Base-by-base conservation (phyloP, 1,284 basidiomycete genomes). In the Stereum hirsutum region DNA sequence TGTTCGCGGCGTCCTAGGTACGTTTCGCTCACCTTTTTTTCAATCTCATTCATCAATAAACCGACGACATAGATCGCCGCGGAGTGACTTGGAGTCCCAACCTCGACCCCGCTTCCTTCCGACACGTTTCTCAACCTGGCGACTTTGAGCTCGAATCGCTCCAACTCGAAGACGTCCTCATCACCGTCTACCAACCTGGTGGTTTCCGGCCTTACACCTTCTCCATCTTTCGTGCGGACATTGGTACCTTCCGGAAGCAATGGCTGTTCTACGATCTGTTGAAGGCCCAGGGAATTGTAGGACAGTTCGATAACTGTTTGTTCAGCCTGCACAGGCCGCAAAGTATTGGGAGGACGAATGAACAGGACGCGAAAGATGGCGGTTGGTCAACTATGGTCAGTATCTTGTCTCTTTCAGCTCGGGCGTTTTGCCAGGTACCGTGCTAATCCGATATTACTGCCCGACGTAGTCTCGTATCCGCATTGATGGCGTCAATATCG, bases 241-340 rank as follows among this genome's bases (percentile, higher is more conserved):
- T 98, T 31, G 75, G 77, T 11, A 76, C 74, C 14, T 81, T 99
- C 52, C 74, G 95, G 46, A 96, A 95, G 59, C 85, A 89, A 55
- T 99, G 93, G 93, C 57, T 97, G 27, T 97, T 97, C 62, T 95
- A 94, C 59, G 94, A 97, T 60, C 81, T 93, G 54, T 64, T 94
- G 44, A 81, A 78, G 36, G 95, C 95, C 0, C 93, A 98, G 53
- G 89, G 86, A 45, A 89, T 98, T 44, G 95, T 96, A 4, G 95
- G 95, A 1, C 96, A 99, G 59, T 89, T 95, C 52, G 95, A 99
- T 59, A 97, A 97, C 55, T 99, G 96, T 56, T 60, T 99, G 12
- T 97, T 98, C 68, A 97, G 93, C 56, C 61, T 99, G 49, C 95
- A 99, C 61, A 90, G 87, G 59, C 95, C 95, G 6, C 95, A 99